A percentile compares a stretch with the other conserved stretches of the same genome.
Conservation (phyloP, 2,329 filamentous ascomycete genomes). For the Massarina eburnea region DNA sequence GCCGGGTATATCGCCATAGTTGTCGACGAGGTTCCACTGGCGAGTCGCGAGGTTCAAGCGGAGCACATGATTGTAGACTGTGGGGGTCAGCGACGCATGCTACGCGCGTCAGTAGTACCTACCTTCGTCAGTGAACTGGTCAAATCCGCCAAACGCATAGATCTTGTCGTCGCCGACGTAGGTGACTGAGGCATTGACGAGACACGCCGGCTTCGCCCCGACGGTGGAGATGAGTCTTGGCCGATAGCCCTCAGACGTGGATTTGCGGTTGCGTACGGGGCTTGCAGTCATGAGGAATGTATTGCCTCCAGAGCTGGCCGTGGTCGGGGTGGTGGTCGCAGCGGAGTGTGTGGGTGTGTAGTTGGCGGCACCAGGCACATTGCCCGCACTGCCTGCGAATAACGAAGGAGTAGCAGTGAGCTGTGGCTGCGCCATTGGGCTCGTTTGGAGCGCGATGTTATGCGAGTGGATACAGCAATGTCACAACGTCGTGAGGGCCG, state of each 20-base stretch:
- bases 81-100: conserved; percentile 4
- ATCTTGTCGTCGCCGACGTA: conserved; percentile 97
- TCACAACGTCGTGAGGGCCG: conserved; percentile 2
- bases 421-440: conserved; percentile 33
- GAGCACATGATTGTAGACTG: conserved; percentile 94
- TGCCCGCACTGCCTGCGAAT: conserved; percentile 13
- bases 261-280: conserved; percentile 57
- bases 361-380: conserved; percentile 25
- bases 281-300: conserved; percentile 87
- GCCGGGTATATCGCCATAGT: conserved; percentile 96
- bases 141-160: conserved; percentile 96
- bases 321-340: conserved; percentile 52
- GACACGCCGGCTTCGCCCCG: conserved; percentile 75
- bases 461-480: conserved; percentile 1
- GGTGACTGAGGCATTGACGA: conserved; percentile 98
- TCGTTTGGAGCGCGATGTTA: conserved; percentile 1
- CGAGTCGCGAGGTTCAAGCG: conserved; percentile 82
- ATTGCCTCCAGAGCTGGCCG: conserved; percentile 64
- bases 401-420: conserved; percentile 21
- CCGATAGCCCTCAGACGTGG: conserved; percentile 72
- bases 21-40: conserved; percentile 95
- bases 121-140: conserved; percentile 96
- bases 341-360: conserved; percentile 37
- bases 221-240: conserved; percentile 72
- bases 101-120: not conserved